These are phyloP conservation scores for Suillus ampliporus DNA, from an alignment of 768 basidiomycete species.

Conservation along the genomic window DNA sequence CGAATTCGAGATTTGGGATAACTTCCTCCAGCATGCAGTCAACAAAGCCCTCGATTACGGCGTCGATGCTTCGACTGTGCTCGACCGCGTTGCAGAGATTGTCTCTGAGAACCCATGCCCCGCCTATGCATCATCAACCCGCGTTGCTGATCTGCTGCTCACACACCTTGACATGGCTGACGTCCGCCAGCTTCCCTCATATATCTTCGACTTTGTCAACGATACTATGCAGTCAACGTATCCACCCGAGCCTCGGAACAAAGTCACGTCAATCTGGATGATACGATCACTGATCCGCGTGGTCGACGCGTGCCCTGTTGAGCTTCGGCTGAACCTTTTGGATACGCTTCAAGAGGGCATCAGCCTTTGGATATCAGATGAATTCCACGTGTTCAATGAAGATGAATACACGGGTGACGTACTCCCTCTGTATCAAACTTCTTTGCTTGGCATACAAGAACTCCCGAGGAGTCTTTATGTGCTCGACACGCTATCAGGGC, in stretches of 20 bases:
- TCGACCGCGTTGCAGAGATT: slow-evolving; percentile 59
- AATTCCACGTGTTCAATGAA: slow-evolving; percentile 50
- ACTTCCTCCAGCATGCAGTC: slow-evolving; percentile 55
- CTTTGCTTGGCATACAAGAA: slow-evolving; percentile 55
- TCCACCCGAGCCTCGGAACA: slow-evolving; percentile 63
- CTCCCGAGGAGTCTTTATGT: slow-evolving; percentile 46
- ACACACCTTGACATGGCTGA: slow-evolving; percentile 57
- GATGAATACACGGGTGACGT: slow-evolving; percentile 67
- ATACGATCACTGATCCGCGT: slow-evolving; percentile 57
- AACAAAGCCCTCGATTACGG: slow-evolving; percentile 67
- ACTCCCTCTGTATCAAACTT: slow-evolving; percentile 65
- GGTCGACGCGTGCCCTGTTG: slow-evolving; percentile 61
- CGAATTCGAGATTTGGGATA: slow-evolving; percentile 66
- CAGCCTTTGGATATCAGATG: slow-evolving; percentile 68
- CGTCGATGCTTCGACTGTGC: slow-evolving; percentile 53
- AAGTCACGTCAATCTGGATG: slow-evolving; percentile 65
- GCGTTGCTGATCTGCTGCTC: slow-evolving; percentile 67
- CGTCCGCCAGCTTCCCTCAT: slow-evolving; percentile 55
- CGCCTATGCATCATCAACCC: slow-evolving; percentile 49
- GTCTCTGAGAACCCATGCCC: slow-evolving; percentile 48
- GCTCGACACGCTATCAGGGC: slow-evolving; percentile 52
- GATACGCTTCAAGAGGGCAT: slow-evolving; percentile 59
- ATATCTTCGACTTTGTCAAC: slow-evolving; percentile 63
- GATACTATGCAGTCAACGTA: slow-evolving; percentile 66
- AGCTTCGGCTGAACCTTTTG: slow-evolving; percentile 51